These are phyloP conservation scores for Citrus glauca DNA, from an alignment of 345 rosid genomes.

Conservation along the genomic window DNA sequence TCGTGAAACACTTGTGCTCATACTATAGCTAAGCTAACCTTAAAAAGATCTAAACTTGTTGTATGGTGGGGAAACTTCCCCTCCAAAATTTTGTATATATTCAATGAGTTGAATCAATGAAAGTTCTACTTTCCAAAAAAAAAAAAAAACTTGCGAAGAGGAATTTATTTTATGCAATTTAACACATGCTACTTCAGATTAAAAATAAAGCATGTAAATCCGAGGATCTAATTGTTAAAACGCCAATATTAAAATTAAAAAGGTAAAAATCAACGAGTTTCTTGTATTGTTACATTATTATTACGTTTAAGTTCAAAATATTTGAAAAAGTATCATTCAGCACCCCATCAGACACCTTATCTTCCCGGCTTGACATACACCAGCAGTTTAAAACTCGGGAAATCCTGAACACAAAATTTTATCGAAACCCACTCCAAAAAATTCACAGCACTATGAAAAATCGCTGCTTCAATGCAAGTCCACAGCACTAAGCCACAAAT, in stretches of 20 bases:
- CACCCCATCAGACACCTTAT: not conserved
- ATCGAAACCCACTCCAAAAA: not conserved
- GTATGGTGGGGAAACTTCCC: no score
- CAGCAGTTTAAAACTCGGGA: not conserved
- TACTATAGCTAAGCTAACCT: no score
- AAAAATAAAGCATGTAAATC: not conserved
- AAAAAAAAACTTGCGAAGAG: not conserved
- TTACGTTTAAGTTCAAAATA: not conserved
- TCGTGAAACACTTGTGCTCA: no score
- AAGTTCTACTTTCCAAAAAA: no score
- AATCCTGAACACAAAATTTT: not conserved
- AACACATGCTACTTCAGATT: not conserved
- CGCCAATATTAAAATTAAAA: not conserved
- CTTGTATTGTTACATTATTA: not conserved
- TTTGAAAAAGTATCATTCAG: not conserved
- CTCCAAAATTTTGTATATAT: no score
- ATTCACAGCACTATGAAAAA: not conserved
- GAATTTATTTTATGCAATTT: not conserved
- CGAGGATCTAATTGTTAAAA: not conserved
- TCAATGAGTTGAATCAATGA: no score
- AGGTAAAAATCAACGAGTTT: not conserved
- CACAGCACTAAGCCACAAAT: slow-evolving; percentile 21
- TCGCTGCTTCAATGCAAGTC: slow-evolving; percentile 10
- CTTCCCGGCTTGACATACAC: not conserved
- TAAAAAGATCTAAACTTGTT: no score